Conservation (phyloP, 2,329 filamentous ascomycete genomes). For the Hypomyces rosellus region DNA sequence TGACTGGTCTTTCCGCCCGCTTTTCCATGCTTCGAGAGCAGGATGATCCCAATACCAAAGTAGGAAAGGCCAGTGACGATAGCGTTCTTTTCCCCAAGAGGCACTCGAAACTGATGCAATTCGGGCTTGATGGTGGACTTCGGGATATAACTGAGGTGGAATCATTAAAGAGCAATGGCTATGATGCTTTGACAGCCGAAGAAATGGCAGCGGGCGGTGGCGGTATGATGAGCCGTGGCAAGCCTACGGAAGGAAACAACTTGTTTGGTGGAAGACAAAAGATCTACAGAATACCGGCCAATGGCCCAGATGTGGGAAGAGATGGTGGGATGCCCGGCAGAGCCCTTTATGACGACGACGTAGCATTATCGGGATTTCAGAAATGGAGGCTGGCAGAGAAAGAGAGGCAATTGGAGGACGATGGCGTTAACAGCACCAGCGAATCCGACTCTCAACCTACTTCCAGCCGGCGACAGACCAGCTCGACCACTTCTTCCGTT, state of each 20-base stretch:
- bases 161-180: constrained; percentile 62
- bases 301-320: constrained; percentile 34
- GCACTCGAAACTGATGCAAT: constrained; percentile 70
- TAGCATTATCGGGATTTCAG: constrained; percentile 77
- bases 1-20: constrained; percentile 88
- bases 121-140: constrained; percentile 52
- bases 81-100: constrained; percentile 81
- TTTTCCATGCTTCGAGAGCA: constrained; percentile 97
- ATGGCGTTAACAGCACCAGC: constrained; percentile 30
- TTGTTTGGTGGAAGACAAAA: constrained; percentile 95
- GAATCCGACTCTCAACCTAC: constrained; percentile 48
- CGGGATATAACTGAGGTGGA: constrained; percentile 87
- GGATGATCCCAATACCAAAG: constrained; percentile 79
- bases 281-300: constrained; percentile 74
- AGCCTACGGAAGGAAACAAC: constrained; percentile 83
- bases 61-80: constrained; percentile 93
- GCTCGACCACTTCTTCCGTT: constrained; percentile 70
- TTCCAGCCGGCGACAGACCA: constrained; percentile 75
- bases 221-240: constrained; percentile 77
- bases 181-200: constrained; percentile 62
- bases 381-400: constrained; percentile 59
- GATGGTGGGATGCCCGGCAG: constrained; percentile 55
- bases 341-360: constrained; percentile 80
- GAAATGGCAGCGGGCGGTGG: constrained; percentile 59
- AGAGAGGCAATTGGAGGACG: constrained; percentile 42